Evolutionary conservation across 768 basidiomycete genomes (phyloP).

Genomic region (Polyporus arcularius): DNA sequence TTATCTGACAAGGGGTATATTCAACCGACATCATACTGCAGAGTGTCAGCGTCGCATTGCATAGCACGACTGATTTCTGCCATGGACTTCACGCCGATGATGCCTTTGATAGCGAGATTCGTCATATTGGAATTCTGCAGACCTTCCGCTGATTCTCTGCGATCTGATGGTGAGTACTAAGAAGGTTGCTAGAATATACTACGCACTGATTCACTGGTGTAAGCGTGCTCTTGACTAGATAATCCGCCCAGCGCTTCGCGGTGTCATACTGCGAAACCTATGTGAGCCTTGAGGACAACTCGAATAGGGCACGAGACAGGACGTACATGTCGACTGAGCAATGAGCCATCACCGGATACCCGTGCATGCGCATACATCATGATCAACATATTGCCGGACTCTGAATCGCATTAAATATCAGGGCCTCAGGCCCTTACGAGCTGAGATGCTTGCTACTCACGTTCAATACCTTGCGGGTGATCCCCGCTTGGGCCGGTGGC

Average conservation of each 20-base stretch:
- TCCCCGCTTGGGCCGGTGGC: conserved; percentile 10
- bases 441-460: conserved; percentile 1
- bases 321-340: conserved; percentile 20
- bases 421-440: too few species aligned
- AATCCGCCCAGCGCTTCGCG: conserved; percentile 23
- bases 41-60: conserved; percentile 10
- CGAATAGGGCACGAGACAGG: too few species aligned
- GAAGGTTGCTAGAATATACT: too few species aligned
- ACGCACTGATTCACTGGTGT: conserved; percentile 8
- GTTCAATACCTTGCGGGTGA: conserved; percentile 10
- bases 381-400: conserved; percentile 35
- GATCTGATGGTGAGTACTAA: too few species aligned
- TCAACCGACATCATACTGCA: conserved; percentile 19
- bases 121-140: conserved; percentile 20
- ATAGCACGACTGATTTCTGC: conserved; percentile 20
- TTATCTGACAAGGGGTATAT: too few species aligned
- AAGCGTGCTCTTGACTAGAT: conserved; percentile 21
- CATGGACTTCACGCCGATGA: conserved; percentile 27
- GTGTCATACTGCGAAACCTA: conserved; percentile 27
- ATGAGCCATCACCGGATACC: conserved; percentile 27
- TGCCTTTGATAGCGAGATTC: conserved; percentile 26
- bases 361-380: conserved; percentile 32
- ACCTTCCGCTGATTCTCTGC: conserved; percentile 14
- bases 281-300: too few species aligned
- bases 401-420: conserved; percentile 18